Evolutionary conservation across 2,329 filamentous ascomycete genomes (phyloP), one percentile per base, ranked within the genome.

Genomic region (Shiraia sp.): DNA sequence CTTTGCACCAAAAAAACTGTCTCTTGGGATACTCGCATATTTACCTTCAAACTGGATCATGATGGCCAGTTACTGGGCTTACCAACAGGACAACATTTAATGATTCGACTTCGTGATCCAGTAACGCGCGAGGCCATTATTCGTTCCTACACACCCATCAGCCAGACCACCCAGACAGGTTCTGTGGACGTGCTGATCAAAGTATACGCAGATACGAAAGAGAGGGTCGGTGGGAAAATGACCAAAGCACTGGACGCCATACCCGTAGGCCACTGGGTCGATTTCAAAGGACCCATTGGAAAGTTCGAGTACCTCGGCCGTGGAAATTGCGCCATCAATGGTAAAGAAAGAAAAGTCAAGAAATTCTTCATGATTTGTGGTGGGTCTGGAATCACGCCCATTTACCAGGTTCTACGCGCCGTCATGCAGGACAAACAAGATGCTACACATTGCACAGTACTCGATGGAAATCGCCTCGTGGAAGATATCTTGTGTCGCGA

Each of bases 341-440:
- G 79, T 0, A 76, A 73, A 14, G 65, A 75, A 42, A 74, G 84
- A 8, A 69, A 56, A 0, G 79, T 95, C 1, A 79, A 78, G 37
- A 79, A 78, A 10, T 89, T 96, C 66, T 75, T 87, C 62, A 95
- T 96, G 90, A 83, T 96, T 23, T 93, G 88, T 56, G 91, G 80
- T 10, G 91, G 91, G 5, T 88, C 82, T n/a, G 91, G 91, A 1
- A 87, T 96, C 59, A 96, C 91, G n/a, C 91, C 91, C 0, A 88
- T 96, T 50, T 93, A 85, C 64, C 88, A 93, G 61, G 87, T 95
- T 3, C 74, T 95, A 37, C 77, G 88, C 6, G 86, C 88, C 0
- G 80, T 95, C 0, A 79, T 90, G 66, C 75, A 79, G 32, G 82
- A 92, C 49, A 55, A 64, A 1, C 64, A 74, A 0, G 88, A 92